phyloP scores from a whole-genome alignment of 139 green algal species.

The Marvania coccoides region DNA sequence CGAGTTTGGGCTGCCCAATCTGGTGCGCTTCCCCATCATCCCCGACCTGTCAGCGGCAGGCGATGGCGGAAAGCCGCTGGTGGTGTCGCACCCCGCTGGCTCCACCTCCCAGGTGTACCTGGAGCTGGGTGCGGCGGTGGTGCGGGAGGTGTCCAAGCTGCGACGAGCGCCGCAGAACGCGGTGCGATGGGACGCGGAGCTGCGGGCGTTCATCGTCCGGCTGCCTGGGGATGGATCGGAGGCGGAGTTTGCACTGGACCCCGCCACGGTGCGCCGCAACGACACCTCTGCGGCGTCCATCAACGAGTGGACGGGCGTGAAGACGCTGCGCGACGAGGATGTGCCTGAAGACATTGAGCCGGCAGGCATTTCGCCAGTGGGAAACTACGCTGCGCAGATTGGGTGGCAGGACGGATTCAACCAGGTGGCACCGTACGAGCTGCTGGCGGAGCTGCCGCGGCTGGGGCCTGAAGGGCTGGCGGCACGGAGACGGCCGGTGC shows the following conservation, averaged over 20 bases:
- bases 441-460: conserved; percentile 32
- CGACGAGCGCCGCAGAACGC: conserved; percentile 9
- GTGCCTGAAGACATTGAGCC: conserved; percentile 70
- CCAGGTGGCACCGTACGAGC: conserved; percentile 51
- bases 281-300: conserved; percentile 76
- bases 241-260: conserved; percentile 66
- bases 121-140: conserved; percentile 85
- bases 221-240: conserved; percentile 31
- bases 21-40: conserved; percentile 90
- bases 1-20: conserved; percentile 91
- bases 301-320: conserved; percentile 85
- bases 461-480: background rate
- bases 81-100: conserved; percentile 71
- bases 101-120: conserved; percentile 59
- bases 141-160: conserved; percentile 75
- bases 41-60: conserved; percentile 79
- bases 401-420: conserved; percentile 75
- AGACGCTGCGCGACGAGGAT: conserved; percentile 35
- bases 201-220: conserved; percentile 41
- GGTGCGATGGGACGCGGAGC: conserved; percentile 49
- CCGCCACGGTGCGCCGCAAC: conserved; percentile 70
- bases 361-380: conserved; percentile 60
- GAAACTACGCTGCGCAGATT: conserved; percentile 96
- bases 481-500: background rate
- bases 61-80: conserved; percentile 80